Base-by-base conservation (phyloP, 768 basidiomycete genomes). In the Cyathus striatus region DNA sequence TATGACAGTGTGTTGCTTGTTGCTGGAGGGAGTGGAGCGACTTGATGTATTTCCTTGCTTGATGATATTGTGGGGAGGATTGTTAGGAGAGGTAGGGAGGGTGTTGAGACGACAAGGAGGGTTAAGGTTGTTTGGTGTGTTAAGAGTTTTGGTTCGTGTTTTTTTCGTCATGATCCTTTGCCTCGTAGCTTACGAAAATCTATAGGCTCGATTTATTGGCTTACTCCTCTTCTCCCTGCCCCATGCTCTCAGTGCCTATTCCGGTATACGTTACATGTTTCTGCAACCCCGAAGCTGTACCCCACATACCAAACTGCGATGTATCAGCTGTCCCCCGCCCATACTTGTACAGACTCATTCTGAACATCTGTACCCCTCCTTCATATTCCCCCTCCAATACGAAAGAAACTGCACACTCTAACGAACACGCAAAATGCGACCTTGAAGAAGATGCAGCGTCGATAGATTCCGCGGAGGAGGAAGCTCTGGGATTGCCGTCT, bases 61-160 rank as follows among this genome's bases (percentile, higher is more conserved):
- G 92, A 96, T 52, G 90, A 90, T 48, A 77, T 92, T 38, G 77
- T 90, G 10, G 84, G 82, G 5, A 62, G 81, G 1, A 76, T 81
- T 45, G 69, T 75, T 17, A 72, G 69, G 49, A 60, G 65, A 2
- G 67, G 70, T 6, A 59, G 78, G 10, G 46, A 44, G 16, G 56
- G 57, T 6, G 75, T 75, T 3, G 79, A 81, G 55, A 66, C 66
- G 42, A 87, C 85, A 5, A 66, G 66, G 45, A 69, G 76, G 23
- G 75, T 96, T 27, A 82, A 89, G 49, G 86, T 90, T 53, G 80
- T 71, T 5, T 96, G 92, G 92, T 88, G 78, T 54, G 74, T 88
- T 3, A 69, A 78, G 20, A 85, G 84, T 3, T 83, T 81, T 40
- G 80, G 87, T 86, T 47, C 50, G 79, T 59, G 33, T 30, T 39